phyloP scores from a whole-genome alignment of 176 grass and related monocot species.

The Panicum miliaceum region DNA sequence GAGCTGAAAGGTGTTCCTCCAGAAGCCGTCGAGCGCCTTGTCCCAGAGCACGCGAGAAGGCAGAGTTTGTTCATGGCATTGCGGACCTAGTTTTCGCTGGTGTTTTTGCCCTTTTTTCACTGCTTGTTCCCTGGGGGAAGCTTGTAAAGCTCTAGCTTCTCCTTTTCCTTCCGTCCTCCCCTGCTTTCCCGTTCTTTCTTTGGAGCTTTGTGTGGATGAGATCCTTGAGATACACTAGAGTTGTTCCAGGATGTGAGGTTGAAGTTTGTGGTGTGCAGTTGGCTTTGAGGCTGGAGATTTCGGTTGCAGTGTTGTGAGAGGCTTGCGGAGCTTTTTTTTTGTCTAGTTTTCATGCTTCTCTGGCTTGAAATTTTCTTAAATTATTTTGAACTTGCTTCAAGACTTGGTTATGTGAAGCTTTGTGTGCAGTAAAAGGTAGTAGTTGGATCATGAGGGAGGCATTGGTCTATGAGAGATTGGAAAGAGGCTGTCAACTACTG shows the following conservation, averaged over 20 bases:
- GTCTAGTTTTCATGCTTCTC: conserved; percentile 5
- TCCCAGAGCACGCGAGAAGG: conserved; percentile 82
- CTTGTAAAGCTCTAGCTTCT: conserved; percentile 62
- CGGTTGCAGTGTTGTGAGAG: conserved; percentile 7
- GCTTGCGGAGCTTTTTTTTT: conserved; percentile 27
- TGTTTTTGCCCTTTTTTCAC: neutral
- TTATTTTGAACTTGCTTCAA: conserved; percentile 36
- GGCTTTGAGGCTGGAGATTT: conserved; percentile 23
- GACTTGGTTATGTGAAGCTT: neutral
- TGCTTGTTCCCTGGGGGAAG: conserved; percentile 43
- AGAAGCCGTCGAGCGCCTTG: conserved; percentile 60
- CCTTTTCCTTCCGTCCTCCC: conserved; percentile 15
- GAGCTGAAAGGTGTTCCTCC: conserved; percentile 69
- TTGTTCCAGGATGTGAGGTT: conserved; percentile 26
- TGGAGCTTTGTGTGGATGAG: conserved; percentile 39
- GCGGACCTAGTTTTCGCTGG: conserved; percentile 52
- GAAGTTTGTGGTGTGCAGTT: conserved; percentile 42
- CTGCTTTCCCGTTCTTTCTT: conserved; percentile 16
- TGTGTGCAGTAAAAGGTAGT: conserved; percentile 33
- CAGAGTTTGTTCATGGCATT: conserved; percentile 93
- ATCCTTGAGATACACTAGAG: conserved; percentile 28
- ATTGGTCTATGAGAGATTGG: neutral
- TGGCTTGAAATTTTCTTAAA: neutral
- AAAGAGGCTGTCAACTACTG: neutral
- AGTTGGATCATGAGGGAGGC: neutral